Evolutionary conservation across 2,329 filamentous ascomycete species (phyloP), one percentile per base, ranked within the genome.

Genomic region (Curvularia verruculosa): DNA sequence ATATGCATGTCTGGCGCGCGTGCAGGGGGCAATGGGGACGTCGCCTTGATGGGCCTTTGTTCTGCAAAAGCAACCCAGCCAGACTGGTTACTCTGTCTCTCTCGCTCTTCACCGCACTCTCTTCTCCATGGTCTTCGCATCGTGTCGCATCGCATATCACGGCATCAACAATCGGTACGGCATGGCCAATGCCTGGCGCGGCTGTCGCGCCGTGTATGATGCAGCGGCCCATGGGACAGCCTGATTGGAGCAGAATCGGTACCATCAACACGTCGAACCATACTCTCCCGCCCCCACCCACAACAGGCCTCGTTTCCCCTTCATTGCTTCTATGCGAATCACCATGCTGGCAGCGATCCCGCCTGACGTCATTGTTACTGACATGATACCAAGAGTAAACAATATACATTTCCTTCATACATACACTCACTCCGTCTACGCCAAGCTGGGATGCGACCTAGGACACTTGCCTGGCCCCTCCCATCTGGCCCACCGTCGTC

Each of bases 1-100:
- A 54, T 52, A 50, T 50, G 60, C 63, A 59, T 62, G 63, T 26
- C 50, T 47, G 63, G 63, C 61, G 63, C 61, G 63, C 56, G 60
- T 65, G 58, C 63, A 63, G 59, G 64, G 61, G 8, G 24, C 24
- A 8, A 59, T 62, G 18, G 18, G 37, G 58, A 26, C 60, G 54
- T 61, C 56, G 50, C 49, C 43, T 51, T 24, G 36, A 12, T 15
- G 29, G 29, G 15, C 19, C 44, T 40, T 39, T 15, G 19, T 28
- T 28, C 28, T 24, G 31, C 52, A 10, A 39, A 21, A 26, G 24
- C n/a, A 24, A 21, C 19, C 9, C 19, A 24, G 39, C 26, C 26
- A 29, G 26, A 29, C 26, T 8, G 19, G 21, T 41, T n/a, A n/a
- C n/a, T n/a, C n/a, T n/a, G n/a, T n/a, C n/a, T n/a, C n/a, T n/a